phyloP scores from a whole-genome alignment of 1,139 yeast genomes.

The Yamadazyma songkhlaensis region DNA sequence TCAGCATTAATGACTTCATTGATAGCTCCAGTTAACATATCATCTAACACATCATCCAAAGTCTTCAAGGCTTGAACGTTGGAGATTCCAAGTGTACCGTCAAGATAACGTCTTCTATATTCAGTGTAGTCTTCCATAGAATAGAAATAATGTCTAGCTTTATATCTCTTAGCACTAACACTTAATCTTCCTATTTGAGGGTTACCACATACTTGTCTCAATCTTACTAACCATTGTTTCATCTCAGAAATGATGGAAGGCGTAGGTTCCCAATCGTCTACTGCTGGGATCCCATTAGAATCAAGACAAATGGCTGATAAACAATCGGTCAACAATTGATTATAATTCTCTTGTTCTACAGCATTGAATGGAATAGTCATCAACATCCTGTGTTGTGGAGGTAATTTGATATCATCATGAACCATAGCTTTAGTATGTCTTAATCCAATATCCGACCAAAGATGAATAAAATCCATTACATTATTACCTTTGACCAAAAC shows the following conservation, averaged over 20 bases:
- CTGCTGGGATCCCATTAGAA: slow-evolving; percentile 52
- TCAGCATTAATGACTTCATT: slow-evolving; percentile 50
- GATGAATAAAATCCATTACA: slow-evolving; percentile 40
- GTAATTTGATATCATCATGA: slow-evolving; percentile 68
- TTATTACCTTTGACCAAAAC: slow-evolving; percentile 16
- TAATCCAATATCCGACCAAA: slow-evolving; percentile 53
- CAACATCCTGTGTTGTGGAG: slow-evolving; percentile 70
- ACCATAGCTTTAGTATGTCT: slow-evolving; percentile 88
- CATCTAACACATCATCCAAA: slow-evolving; percentile 62
- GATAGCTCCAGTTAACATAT: slow-evolving; percentile 55
- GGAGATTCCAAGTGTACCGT: slow-evolving; percentile 11
- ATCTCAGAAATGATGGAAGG: slow-evolving; percentile 38
- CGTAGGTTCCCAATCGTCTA: slow-evolving; percentile 52
- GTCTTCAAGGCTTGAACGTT: slow-evolving; percentile 48
- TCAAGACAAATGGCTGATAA: slow-evolving; percentile 61
- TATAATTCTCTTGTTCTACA: slow-evolving; percentile 80
- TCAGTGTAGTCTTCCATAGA: neutral
- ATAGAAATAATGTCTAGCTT: slow-evolving; percentile 15
- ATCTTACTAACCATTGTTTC: slow-evolving; percentile 63
- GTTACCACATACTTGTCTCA: slow-evolving; percentile 83
- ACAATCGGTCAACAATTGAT: slow-evolving; percentile 59
- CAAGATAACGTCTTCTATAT: slow-evolving; percentile 1
- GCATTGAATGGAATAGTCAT: slow-evolving; percentile 73
- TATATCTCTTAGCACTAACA: slow-evolving; percentile 28
- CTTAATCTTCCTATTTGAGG: slow-evolving; percentile 60